These are phyloP conservation scores for Sporothrix pallida DNA, from an alignment of 2,329 filamentous ascomycete species.

Conservation along the genomic window DNA sequence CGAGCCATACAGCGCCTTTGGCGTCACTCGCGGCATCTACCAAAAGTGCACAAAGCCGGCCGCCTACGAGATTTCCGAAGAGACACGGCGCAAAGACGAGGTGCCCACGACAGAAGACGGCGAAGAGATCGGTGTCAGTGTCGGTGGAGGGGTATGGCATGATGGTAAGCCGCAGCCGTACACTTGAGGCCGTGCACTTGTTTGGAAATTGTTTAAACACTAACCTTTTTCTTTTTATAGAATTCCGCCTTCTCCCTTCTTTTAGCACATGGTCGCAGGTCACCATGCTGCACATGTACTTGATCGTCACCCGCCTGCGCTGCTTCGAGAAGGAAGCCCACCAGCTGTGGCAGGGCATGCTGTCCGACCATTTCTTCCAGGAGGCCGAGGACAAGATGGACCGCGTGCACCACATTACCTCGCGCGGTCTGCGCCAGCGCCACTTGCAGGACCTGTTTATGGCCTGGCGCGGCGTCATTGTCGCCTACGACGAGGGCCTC, in stretches of 20 bases:
- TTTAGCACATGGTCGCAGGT: slow-evolving; percentile 97
- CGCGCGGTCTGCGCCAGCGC: slow-evolving; percentile 63
- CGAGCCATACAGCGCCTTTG: slow-evolving; percentile 73
- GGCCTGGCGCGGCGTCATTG: slow-evolving; percentile 86
- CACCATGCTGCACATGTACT: slow-evolving; percentile 95
- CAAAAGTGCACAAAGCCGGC: slow-evolving; percentile 74
- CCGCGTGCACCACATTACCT: slow-evolving; percentile 72
- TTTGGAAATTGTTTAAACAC: neutral
- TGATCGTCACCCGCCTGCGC: slow-evolving; percentile 82
- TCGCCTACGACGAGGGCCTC: slow-evolving; percentile 84
- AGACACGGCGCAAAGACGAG: slow-evolving; percentile 67
- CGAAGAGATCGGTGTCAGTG: slow-evolving; percentile 83
- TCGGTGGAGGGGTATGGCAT: slow-evolving; percentile 80
- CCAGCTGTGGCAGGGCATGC: slow-evolving; percentile 81
- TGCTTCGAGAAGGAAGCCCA: slow-evolving; percentile 73
- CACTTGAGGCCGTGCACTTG: neutral
- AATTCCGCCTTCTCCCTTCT: slow-evolving; percentile 78
- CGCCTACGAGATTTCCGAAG: slow-evolving; percentile 75
- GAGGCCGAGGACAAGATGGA: slow-evolving; percentile 85
- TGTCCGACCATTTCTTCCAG: slow-evolving; percentile 95
- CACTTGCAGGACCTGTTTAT: slow-evolving; percentile 88
- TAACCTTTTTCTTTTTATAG: slow-evolving; percentile 51
- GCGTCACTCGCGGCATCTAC: slow-evolving; percentile 78
- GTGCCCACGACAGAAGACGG: slow-evolving; percentile 76
- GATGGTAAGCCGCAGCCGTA: slow-evolving; percentile 60